Conservation (phyloP, 441 rosid species). For the Biscutella laevigata region DNA sequence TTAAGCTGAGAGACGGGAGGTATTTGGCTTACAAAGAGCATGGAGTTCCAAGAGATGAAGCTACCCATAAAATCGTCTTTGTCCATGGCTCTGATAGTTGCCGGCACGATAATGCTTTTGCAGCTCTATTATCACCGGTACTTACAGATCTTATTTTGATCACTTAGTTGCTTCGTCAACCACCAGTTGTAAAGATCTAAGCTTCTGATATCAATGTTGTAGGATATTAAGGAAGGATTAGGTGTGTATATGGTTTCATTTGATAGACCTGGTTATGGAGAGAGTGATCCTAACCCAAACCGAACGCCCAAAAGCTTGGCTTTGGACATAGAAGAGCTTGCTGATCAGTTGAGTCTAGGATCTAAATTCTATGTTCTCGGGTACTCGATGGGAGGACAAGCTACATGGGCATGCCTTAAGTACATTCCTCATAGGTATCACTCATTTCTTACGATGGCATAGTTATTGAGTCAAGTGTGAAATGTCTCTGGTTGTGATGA, state of each 20-base stretch:
- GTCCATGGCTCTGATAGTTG: slow-evolving; percentile 47
- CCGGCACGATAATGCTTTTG: slow-evolving; percentile 38
- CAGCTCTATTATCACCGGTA: slow-evolving; percentile 40
- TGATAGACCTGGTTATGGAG: slow-evolving; percentile 68
- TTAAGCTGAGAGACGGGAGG: slow-evolving; percentile 59
- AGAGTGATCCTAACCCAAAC: slow-evolving; percentile 53
- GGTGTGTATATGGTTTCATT: slow-evolving; percentile 49
- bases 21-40: slow-evolving; percentile 48
- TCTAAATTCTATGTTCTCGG: slow-evolving; percentile 46
- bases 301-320: slow-evolving; percentile 44
- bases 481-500: neutral
- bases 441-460: neutral
- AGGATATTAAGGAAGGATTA: slow-evolving; percentile 45
- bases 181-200: neutral
- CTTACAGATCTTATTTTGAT: too few species aligned
- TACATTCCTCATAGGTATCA: slow-evolving; percentile 62
- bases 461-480: neutral
- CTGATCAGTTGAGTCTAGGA: slow-evolving; percentile 54
- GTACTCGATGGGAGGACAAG: slow-evolving; percentile 57
- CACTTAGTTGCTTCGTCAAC: too few species aligned
- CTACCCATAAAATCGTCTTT: slow-evolving; percentile 36
- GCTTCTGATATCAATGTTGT: slow-evolving; percentile 12
- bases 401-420: slow-evolving; percentile 47
- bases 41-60: slow-evolving; percentile 41
- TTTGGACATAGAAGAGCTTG: slow-evolving; percentile 57